A percentile compares a stretch with the other conserved stretches of the same genome.
Evolutionary conservation across 805 yeast genomes (phyloP).

Genomic region (Pachysolen tannophilus): DNA sequence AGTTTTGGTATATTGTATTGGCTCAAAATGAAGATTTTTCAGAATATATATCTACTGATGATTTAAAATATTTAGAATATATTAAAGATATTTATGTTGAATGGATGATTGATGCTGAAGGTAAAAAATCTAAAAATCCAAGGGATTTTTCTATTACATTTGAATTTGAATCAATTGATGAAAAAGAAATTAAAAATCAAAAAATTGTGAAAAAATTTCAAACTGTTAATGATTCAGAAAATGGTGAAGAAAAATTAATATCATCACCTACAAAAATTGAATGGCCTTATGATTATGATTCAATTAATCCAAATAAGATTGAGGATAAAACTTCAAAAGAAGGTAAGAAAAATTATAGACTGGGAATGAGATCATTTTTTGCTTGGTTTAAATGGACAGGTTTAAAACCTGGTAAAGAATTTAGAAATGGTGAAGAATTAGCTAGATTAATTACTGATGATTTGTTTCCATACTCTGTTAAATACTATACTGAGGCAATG

Average conservation of each 20-base stretch:
- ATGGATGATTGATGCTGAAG: constrained; percentile 34
- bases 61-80: constrained; percentile 64
- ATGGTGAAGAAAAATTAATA: constrained; percentile 46
- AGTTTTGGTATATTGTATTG: constrained; percentile 82
- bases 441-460: constrained; percentile 71
- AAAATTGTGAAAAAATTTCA: constrained; percentile 52
- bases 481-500: constrained; percentile 70
- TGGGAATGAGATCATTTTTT: constrained; percentile 78
- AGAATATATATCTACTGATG: constrained; percentile 70
- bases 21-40: constrained; percentile 82
- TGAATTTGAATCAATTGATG: constrained; percentile 38
- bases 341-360: constrained; percentile 53
- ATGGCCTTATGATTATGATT: constrained; percentile 65
- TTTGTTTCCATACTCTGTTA: constrained; percentile 77
- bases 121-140: constrained; percentile 26
- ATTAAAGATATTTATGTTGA: constrained; percentile 58
- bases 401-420: constrained; percentile 65
- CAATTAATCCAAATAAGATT: constrained; percentile 46
- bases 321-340: constrained; percentile 34
- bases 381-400: constrained; percentile 89
- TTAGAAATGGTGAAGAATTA: constrained; percentile 70
- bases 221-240: constrained; percentile 32
- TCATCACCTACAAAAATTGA: constrained; percentile 47
- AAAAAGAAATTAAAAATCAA: constrained; percentile 46
- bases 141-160: constrained; percentile 56